These are phyloP conservation scores for Colletotrichum acutatum DNA, from an alignment of 2,329 filamentous ascomycete genomes.

Conservation along the genomic window DNA sequence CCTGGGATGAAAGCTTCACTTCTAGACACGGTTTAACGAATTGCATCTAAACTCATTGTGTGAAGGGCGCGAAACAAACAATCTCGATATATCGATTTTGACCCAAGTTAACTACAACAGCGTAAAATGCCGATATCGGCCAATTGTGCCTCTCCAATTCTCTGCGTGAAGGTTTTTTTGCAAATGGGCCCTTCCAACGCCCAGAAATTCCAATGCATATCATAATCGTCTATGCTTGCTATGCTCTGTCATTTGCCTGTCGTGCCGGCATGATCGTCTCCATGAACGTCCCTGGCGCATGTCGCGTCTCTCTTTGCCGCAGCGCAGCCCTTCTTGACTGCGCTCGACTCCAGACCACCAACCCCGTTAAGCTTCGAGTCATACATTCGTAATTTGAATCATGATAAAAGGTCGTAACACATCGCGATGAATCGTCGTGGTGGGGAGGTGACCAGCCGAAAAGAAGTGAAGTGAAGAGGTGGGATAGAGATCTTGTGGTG, in stretches of 20 bases:
- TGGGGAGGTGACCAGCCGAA: slow-evolving; percentile 36
- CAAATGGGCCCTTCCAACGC: slow-evolving; percentile 4
- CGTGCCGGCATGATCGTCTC: slow-evolving; percentile 36
- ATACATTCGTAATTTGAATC: slow-evolving; percentile 39
- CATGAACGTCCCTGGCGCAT: slow-evolving; percentile 29
- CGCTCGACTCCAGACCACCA: slow-evolving; percentile 33
- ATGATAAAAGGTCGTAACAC: slow-evolving; percentile 38
- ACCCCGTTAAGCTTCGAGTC: slow-evolving; percentile 31
- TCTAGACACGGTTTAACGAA: neutral
- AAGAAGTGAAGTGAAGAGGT: slow-evolving; percentile 31
- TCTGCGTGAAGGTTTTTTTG: slow-evolving; percentile 6
- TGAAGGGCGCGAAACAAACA: slow-evolving; percentile 25
- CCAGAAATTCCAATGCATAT: slow-evolving; percentile 31
- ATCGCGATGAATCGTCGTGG: slow-evolving; percentile 35
- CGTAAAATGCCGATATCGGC: slow-evolving; percentile 20
- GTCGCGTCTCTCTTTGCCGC: slow-evolving; percentile 32
- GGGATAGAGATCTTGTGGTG: slow-evolving; percentile 4
- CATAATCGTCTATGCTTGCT: slow-evolving; percentile 33
- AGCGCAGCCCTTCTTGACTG: slow-evolving; percentile 17
- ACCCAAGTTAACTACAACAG: slow-evolving; percentile 27
- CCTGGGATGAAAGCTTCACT: neutral
- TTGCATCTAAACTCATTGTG: neutral
- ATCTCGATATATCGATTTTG: slow-evolving; percentile 24
- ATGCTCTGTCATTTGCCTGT: slow-evolving; percentile 37
- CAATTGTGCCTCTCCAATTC: slow-evolving; percentile 23